Conservation (phyloP, 1,284 basidiomycete genomes). For the Puccinia novopanici region DNA sequence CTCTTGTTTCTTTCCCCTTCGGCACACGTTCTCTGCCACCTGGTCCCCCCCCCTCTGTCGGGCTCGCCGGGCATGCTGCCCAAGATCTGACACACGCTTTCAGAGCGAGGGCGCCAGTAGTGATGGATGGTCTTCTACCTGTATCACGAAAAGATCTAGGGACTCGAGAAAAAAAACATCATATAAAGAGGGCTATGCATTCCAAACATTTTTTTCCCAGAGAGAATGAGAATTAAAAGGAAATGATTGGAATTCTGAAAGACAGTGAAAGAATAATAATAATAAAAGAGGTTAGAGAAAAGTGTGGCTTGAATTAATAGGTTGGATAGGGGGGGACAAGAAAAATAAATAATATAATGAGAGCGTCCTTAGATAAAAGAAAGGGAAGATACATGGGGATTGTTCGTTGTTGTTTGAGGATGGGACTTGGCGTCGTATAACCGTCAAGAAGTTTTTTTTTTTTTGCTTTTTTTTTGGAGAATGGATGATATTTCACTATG, state of each 20-base stretch:
- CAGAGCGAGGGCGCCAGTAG: no score
- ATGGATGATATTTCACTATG: not conserved
- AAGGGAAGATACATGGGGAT: not conserved
- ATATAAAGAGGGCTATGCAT: not conserved
- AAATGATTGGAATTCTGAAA: constrained; percentile 18
- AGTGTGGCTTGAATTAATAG: not conserved
- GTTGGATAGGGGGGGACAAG: not conserved
- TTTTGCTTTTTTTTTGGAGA: no score
- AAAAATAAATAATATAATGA: not conserved
- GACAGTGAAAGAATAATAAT: no score
- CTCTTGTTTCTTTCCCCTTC: no score
- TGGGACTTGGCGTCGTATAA: constrained; percentile 1
- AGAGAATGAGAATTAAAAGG: not conserved
- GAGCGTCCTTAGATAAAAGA: constrained; percentile 2
- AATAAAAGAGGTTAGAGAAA: no score
- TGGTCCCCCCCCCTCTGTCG: no score
- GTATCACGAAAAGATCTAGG: not conserved
- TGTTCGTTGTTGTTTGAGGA: constrained; percentile 6
- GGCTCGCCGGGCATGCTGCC: no score
- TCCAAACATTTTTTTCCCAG: not conserved
- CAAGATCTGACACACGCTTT: no score
- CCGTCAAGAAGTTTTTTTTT: not conserved
- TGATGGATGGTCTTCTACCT: no score
- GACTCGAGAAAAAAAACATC: not conserved
- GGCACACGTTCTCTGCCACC: no score